Conservation (phyloP, 805 yeast genomes). For the Metschnikowia continentalis region DNA sequence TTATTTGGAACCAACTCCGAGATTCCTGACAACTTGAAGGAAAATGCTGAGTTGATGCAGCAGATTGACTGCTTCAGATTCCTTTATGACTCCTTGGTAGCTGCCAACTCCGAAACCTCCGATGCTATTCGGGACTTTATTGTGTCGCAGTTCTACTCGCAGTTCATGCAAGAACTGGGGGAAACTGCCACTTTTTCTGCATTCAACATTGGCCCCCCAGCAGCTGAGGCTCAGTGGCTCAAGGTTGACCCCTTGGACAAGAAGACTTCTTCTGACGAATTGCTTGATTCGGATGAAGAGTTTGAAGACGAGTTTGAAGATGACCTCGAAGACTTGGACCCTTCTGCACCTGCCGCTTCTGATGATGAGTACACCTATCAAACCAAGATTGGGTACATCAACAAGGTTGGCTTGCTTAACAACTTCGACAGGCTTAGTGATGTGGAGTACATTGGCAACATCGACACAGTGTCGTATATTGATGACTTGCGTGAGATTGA, state of each 20-base stretch:
- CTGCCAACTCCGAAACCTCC: slow-evolving; percentile 1
- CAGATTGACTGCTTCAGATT: slow-evolving; percentile 3
- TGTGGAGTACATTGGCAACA: neutral
- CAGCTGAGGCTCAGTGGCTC: neutral
- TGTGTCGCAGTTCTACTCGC: slow-evolving; percentile 3
- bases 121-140: slow-evolving; percentile 2
- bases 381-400: slow-evolving; percentile 3
- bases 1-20: slow-evolving; percentile 2
- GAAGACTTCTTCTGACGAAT: neutral
- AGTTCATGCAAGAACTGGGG: neutral
- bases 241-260: neutral
- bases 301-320: neutral
- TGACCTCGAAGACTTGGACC: neutral
- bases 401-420: slow-evolving; percentile 1
- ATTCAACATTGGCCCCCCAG: neutral
- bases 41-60: slow-evolving; percentile 2
- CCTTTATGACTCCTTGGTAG: slow-evolving; percentile 3
- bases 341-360: neutral
- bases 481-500: slow-evolving; percentile 3
- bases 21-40: neutral
- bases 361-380: neutral
- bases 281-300: neutral
- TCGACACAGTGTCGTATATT: slow-evolving; percentile 1
- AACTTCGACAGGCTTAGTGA: slow-evolving; percentile 2
- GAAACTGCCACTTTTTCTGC: neutral